A percentile compares a stretch with the other conserved stretches of the same genome.
Conservation (phyloP, 345 rosid genomes). For the Camelina laxa region DNA sequence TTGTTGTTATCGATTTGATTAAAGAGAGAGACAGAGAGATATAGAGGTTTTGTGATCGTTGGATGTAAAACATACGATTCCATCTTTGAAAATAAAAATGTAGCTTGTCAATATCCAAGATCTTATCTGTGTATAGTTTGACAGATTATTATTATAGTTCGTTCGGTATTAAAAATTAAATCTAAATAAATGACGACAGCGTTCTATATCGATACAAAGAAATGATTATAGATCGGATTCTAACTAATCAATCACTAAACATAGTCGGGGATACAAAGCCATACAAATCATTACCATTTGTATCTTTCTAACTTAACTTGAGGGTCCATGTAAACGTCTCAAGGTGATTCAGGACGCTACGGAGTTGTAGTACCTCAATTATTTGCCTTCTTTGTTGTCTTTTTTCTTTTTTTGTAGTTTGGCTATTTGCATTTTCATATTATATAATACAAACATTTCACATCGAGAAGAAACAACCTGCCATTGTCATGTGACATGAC, state of each 20-base stretch:
- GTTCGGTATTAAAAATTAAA: too few species aligned
- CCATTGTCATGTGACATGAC: neutral
- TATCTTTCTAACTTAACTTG: neutral
- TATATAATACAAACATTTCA: neutral
- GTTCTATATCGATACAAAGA: neutral
- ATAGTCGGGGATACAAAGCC: neutral
- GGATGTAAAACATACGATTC: slow-evolving; percentile 1
- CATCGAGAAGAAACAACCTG: slow-evolving; percentile 1
- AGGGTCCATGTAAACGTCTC: too few species aligned
- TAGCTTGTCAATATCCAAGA: neutral
- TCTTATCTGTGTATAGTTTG: neutral
- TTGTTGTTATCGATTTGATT: slow-evolving; percentile 21
- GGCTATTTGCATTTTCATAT: too few species aligned
- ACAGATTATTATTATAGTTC: too few species aligned
- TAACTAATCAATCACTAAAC: neutral
- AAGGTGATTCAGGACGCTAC: too few species aligned
- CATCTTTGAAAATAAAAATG: slow-evolving; percentile 15
- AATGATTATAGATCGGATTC: neutral
- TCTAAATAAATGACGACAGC: too few species aligned
- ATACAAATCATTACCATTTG: neutral
- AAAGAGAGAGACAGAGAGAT: neutral
- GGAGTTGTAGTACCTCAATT: too few species aligned
- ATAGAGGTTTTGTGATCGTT: slow-evolving; percentile 12
- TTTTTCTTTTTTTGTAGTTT: too few species aligned
- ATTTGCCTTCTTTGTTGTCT: too few species aligned